These are phyloP conservation scores for Pneumocystis canis DNA, from an alignment of 1,139 yeast species.

Conservation along the genomic window DNA sequence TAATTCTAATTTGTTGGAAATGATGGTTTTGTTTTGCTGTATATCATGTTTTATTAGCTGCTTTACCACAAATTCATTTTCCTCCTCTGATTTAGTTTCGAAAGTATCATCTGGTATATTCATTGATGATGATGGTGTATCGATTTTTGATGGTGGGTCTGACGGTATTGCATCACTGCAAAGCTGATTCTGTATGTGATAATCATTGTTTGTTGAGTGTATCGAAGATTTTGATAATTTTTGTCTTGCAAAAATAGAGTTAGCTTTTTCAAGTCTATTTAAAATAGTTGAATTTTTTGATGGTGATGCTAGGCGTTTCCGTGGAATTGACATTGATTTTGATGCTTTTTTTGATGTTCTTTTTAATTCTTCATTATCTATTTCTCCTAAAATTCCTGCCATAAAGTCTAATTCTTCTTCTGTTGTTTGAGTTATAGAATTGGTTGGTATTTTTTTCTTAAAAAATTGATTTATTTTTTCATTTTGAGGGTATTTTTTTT, in stretches of 20 bases:
- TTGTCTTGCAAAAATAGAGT: constrained; percentile 1
- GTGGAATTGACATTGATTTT: not conserved
- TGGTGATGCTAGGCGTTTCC: constrained; percentile 3
- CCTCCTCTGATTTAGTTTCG: constrained; percentile 15
- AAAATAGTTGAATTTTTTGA: not conserved
- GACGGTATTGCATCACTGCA: not conserved
- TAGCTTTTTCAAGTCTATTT: not conserved
- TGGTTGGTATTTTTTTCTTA: constrained; percentile 9
- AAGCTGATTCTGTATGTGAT: not conserved
- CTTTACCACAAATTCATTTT: constrained; percentile 17
- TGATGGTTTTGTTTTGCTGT: constrained; percentile 8
- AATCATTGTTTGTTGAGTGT: not conserved
- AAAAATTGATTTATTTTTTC: constrained; percentile 7
- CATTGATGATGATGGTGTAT: constrained; percentile 7
- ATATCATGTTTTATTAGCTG: constrained; percentile 10
- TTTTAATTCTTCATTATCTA: constrained; percentile 11
- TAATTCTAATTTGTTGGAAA: not conserved
- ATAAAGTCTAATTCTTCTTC: constrained; percentile 22
- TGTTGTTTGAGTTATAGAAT: constrained; percentile 3
- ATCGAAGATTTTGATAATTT: not conserved
- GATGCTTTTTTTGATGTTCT: not conserved
- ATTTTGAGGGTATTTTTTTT: constrained; percentile 5
- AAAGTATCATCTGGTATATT: not conserved
- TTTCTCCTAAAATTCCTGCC: constrained; percentile 20
- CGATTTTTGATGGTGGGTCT: not conserved